Percentiles rank a stretch among this genome's conserved stretches.
Conservation (phyloP, 2,329 filamentous ascomycete species). For the Verticillium tricorpus region DNA sequence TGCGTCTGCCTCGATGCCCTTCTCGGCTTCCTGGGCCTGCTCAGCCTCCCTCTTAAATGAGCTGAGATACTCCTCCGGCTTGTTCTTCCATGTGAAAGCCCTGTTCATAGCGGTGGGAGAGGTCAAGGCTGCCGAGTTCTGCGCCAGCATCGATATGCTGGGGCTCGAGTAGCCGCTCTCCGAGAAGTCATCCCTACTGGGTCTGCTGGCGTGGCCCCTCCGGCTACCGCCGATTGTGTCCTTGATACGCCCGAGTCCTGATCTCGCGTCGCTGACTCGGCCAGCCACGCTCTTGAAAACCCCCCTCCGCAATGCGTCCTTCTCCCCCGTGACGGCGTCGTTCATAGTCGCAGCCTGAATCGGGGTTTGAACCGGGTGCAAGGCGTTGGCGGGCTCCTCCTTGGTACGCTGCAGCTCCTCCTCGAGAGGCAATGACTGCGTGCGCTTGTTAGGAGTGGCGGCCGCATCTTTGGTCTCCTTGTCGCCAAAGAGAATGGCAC, state of each 20-base stretch:
- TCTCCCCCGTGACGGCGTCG: slow-evolving; percentile 44
- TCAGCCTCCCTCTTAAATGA: slow-evolving; percentile 11
- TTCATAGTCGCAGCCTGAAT: slow-evolving; percentile 40
- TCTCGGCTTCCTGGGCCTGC: not conserved
- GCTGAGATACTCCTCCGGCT: slow-evolving; percentile 53
- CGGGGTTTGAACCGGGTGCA: slow-evolving; percentile 39
- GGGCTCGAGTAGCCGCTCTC: slow-evolving; percentile 30
- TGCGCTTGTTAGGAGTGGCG: slow-evolving; percentile 38
- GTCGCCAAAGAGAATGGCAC: slow-evolving; percentile 42
- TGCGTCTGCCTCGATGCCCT: not conserved
- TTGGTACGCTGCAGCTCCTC: slow-evolving; percentile 41
- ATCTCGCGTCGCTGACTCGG: slow-evolving; percentile 74
- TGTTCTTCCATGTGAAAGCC: slow-evolving; percentile 61
- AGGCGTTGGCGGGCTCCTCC: slow-evolving; percentile 36
- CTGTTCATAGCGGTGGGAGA: slow-evolving; percentile 38
- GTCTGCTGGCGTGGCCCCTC: slow-evolving; percentile 48
- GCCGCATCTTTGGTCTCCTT: slow-evolving; percentile 42
- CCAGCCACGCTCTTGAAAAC: slow-evolving; percentile 77
- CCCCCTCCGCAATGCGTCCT: slow-evolving; percentile 56
- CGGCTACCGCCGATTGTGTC: slow-evolving; percentile 67
- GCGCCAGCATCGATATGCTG: slow-evolving; percentile 29
- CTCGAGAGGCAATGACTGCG: slow-evolving; percentile 47
- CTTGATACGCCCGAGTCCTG: slow-evolving; percentile 79
- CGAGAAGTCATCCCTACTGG: slow-evolving; percentile 52
- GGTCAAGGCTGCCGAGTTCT: slow-evolving; percentile 26